Percentiles rank a stretch among this genome's conserved stretches.
phyloP scores from a whole-genome alignment of 805 yeast genomes.

The Yarrowia sp. region DNA sequence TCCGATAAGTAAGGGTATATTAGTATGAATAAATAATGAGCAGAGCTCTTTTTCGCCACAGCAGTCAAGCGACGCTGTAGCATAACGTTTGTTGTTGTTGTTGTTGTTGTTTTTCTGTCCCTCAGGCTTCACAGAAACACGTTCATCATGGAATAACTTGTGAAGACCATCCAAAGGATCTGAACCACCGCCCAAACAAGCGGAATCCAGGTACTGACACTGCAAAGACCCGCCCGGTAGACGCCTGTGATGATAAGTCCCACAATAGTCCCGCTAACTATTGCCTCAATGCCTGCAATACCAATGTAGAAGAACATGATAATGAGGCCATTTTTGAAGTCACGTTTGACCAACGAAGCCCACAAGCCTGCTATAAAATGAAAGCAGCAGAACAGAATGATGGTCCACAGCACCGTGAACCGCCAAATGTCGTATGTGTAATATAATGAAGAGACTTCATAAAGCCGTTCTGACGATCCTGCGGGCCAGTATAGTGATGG shows the following conservation, averaged over 20 bases:
- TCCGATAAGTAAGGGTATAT: neutral
- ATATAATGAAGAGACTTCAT: constrained; percentile 66
- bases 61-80: neutral
- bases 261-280: constrained; percentile 73
- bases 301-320: constrained; percentile 57
- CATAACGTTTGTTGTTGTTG: too few species aligned
- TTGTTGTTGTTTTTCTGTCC: too few species aligned
- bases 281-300: constrained; percentile 68
- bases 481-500: constrained; percentile 84
- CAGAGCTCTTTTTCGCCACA: neutral
- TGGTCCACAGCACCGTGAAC: constrained; percentile 82
- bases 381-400: constrained; percentile 68
- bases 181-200: constrained; percentile 77
- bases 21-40: constrained; percentile 23
- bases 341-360: constrained; percentile 62
- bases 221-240: constrained; percentile 78
- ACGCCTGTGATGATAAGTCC: constrained; percentile 79
- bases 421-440: constrained; percentile 76
- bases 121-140: constrained; percentile 50
- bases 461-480: constrained; percentile 48
- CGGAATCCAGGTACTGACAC: constrained; percentile 97
- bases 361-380: constrained; percentile 69
- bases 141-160: constrained; percentile 67
- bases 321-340: constrained; percentile 51
- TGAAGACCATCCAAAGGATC: constrained; percentile 68